phyloP scores from a whole-genome alignment of 2,329 filamentous ascomycete genomes.

The Trichophyton equinum region DNA sequence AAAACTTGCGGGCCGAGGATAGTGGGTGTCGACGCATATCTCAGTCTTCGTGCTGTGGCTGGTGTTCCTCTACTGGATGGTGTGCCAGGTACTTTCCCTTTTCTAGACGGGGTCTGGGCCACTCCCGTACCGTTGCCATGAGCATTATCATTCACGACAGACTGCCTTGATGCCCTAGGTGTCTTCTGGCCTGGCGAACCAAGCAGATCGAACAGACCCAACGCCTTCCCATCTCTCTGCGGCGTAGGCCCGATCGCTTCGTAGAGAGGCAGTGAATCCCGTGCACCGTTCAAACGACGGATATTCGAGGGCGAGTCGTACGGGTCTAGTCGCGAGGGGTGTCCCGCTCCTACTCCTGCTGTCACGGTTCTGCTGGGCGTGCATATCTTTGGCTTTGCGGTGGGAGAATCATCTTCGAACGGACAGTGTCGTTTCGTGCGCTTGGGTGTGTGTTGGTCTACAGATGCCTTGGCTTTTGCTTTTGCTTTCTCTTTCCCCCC shows the following conservation, averaged over 20 bases:
- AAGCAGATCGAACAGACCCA: constrained; percentile 38
- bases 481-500: too few relatives aligned
- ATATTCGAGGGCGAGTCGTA: constrained; percentile 33
- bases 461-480: constrained; percentile 9
- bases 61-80: constrained; percentile 2
- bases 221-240: constrained; percentile 36
- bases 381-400: constrained; percentile 11
- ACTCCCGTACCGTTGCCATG: constrained; percentile 15
- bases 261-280: constrained; percentile 24
- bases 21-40: constrained; percentile 27
- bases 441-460: not conserved
- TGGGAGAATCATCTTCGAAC: not conserved
- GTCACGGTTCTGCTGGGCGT: constrained; percentile 21
- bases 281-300: constrained; percentile 28
- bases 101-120: constrained; percentile 29
- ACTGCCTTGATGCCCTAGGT: constrained; percentile 12
- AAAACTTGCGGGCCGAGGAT: constrained; percentile 34
- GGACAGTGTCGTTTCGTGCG: constrained; percentile 10
- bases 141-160: too few relatives aligned
- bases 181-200: constrained; percentile 27
- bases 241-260: constrained; percentile 37
- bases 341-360: constrained; percentile 13
- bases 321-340: constrained; percentile 32
- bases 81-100: constrained; percentile 7
- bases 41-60: not conserved